Evolutionary conservation across 805 yeast species (phyloP).

Genomic region (Sugiyamaella mastotermitis): DNA sequence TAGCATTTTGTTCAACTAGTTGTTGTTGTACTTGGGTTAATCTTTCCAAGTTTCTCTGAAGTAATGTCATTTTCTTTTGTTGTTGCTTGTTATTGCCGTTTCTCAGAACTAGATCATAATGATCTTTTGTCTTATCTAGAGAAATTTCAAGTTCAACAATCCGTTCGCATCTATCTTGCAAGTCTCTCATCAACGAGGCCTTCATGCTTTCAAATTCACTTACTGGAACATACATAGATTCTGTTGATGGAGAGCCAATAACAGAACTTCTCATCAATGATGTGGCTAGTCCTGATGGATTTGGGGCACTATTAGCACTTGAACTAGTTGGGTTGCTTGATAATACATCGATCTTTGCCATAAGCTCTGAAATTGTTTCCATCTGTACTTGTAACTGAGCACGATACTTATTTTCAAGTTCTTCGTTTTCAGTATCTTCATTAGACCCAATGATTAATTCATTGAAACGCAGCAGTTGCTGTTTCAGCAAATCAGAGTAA

Average conservation of each 20-base stretch:
- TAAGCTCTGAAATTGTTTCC: slow-evolving; percentile 11
- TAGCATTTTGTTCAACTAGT: slow-evolving; percentile 54
- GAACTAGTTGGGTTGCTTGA: not conserved
- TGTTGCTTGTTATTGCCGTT: slow-evolving; percentile 24
- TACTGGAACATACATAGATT: not conserved
- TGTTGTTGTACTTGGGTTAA: slow-evolving; percentile 55
- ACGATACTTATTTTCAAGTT: slow-evolving; percentile 4
- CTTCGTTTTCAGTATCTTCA: not conserved
- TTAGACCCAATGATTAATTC: not conserved
- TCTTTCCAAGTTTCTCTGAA: slow-evolving; percentile 54
- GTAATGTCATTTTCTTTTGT: slow-evolving; percentile 44
- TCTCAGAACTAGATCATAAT: slow-evolving; percentile 26
- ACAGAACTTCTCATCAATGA: slow-evolving; percentile 4
- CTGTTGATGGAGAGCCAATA: not conserved
- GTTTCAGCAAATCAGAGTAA: not conserved
- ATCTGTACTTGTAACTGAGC: slow-evolving; percentile 9
- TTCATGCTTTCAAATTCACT: slow-evolving; percentile 33
- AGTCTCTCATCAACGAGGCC: slow-evolving; percentile 43
- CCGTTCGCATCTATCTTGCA: slow-evolving; percentile 30
- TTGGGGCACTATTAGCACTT: too few species aligned
- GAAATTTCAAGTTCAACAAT: slow-evolving; percentile 38
- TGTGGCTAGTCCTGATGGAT: not conserved
- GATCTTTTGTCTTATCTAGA: slow-evolving; percentile 36
- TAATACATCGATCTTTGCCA: slow-evolving; percentile 11
- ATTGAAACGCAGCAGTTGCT: not conserved